A percentile compares a stretch with the other conserved stretches of the same genome.
phyloP scores from a whole-genome alignment of 2,329 filamentous ascomycete genomes.

The Trichophyton schoenleinii region DNA sequence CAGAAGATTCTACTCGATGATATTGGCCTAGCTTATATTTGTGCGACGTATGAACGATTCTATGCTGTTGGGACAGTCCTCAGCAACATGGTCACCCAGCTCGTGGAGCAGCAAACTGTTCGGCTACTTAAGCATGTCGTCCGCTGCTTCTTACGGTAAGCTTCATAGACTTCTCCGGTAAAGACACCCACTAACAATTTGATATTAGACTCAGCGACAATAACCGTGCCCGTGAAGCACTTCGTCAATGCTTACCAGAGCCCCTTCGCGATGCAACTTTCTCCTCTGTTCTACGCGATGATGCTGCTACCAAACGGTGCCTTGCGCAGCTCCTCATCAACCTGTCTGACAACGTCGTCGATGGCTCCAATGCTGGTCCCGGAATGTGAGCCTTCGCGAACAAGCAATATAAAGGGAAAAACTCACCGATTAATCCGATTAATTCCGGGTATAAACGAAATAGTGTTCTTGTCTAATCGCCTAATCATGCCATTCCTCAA shows the following conservation, averaged over 20 bases:
- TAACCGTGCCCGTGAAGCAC: conserved; percentile 81
- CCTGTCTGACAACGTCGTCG: conserved; percentile 73
- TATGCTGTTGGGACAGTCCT: conserved; percentile 95
- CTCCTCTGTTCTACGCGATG: conserved; percentile 87
- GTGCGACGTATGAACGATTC: conserved; percentile 95
- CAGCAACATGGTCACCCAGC: conserved; percentile 96
- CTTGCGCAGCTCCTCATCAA: conserved; percentile 96
- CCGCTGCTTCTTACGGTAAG: conserved; percentile 84
- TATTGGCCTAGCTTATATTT: conserved; percentile 94
- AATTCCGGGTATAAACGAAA: conserved; percentile 13
- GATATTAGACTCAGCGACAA: conserved; percentile 76
- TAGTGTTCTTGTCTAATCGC: background rate
- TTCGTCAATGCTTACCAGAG: conserved; percentile 90
- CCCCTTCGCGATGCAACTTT: conserved; percentile 98
- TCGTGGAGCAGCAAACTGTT: conserved; percentile 95
- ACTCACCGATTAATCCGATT: background rate
- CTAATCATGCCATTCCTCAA: background rate
- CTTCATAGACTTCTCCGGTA: conserved; percentile 10
- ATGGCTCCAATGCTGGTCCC: conserved; percentile 29
- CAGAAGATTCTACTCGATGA: conserved; percentile 98
- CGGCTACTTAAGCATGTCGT: conserved; percentile 94
- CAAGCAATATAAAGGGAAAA: background rate
- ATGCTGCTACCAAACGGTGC: conserved; percentile 94
- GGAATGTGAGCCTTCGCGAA: conserved; percentile 24
- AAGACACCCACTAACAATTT: background rate